Percentiles rank a stretch among this genome's conserved stretches.
These are phyloP conservation scores for Friedmanniomyces endolithicus DNA, from an alignment of 495 filamentous ascomycete genomes.

Conservation along the genomic window DNA sequence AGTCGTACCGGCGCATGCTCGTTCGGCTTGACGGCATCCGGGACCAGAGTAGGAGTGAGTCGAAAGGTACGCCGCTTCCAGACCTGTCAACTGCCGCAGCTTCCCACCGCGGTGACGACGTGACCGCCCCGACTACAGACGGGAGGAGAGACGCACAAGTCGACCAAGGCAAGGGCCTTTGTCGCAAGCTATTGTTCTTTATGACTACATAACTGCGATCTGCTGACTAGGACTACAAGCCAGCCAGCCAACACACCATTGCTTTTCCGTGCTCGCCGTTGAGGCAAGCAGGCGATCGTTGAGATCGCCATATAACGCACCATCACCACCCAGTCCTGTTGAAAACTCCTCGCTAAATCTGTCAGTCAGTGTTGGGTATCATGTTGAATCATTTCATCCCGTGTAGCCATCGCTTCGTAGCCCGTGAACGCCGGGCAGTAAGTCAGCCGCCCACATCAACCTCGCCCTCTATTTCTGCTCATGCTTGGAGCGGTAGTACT, in stretches of 20 bases:
- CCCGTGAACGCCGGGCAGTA: constrained; percentile 1
- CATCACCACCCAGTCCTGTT: constrained; percentile 1
- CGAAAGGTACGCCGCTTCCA: too few relatives aligned
- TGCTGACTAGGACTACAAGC: background rate
- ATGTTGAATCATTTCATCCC: constrained; percentile 14
- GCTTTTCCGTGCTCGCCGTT: constrained; percentile 3
- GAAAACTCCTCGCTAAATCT: constrained; percentile 14
- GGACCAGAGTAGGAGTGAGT: too few relatives aligned
- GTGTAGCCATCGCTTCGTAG: background rate
- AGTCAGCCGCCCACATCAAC: background rate
- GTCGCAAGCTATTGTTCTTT: background rate
- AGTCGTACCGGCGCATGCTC: too few relatives aligned
- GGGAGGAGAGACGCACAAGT: background rate
- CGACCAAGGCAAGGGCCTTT: background rate
- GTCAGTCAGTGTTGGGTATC: background rate
- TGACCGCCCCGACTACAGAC: background rate
- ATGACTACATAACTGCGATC: background rate
- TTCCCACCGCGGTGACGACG: background rate
- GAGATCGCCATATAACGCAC: constrained; percentile 8
- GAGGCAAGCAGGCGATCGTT: constrained; percentile 13
- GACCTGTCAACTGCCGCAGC: too few relatives aligned
- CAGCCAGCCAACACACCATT: background rate
- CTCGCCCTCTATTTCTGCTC: constrained; percentile 10
- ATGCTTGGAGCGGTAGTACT: constrained; percentile 88
- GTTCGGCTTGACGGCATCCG: too few relatives aligned